A percentile compares a stretch with the other conserved stretches of the same genome.
Conservation (phyloP, 2,329 filamentous ascomycete species). For the Plenodomus biglobosus region DNA sequence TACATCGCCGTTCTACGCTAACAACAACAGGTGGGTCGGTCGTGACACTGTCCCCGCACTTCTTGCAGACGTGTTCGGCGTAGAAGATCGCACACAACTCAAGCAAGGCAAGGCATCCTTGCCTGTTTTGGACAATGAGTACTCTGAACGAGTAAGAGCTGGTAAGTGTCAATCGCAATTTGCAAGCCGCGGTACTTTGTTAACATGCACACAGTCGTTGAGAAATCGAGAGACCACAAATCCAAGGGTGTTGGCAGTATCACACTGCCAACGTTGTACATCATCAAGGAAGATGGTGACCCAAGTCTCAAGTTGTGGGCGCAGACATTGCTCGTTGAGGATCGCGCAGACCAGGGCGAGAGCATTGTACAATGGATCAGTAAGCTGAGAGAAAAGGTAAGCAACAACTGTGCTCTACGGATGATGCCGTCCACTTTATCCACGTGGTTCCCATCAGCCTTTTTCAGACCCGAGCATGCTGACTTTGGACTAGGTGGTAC, state of each 20-base stretch:
- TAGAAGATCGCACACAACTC: slow-evolving; percentile 78
- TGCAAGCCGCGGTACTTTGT: neutral
- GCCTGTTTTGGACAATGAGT: slow-evolving; percentile 89
- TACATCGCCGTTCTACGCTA: neutral
- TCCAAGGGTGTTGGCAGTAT: slow-evolving; percentile 90
- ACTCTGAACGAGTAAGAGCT: slow-evolving; percentile 83
- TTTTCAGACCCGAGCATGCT: slow-evolving; percentile 13
- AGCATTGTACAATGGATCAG: slow-evolving; percentile 94
- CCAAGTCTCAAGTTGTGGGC: slow-evolving; percentile 95
- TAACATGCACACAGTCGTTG: slow-evolving; percentile 64
- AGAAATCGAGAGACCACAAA: slow-evolving; percentile 88
- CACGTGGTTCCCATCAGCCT: slow-evolving; percentile 18
- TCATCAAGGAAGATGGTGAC: slow-evolving; percentile 94
- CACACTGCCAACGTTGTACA: slow-evolving; percentile 85
- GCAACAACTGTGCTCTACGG: slow-evolving; percentile 24
- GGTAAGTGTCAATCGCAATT: slow-evolving; percentile 10
- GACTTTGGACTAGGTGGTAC: slow-evolving; percentile 38
- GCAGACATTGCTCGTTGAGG: slow-evolving; percentile 91
- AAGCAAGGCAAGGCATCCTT: slow-evolving; percentile 88
- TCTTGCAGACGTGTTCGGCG: slow-evolving; percentile 84
- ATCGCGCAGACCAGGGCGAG: slow-evolving; percentile 89
- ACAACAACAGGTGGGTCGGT: slow-evolving; percentile 69
- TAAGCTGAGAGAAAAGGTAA: slow-evolving; percentile 89
- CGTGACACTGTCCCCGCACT: slow-evolving; percentile 90
- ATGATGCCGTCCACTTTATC: slow-evolving; percentile 19